These are phyloP conservation scores for Corniculantispora saksenae DNA, from an alignment of 2,329 filamentous ascomycete species.

Conservation along the genomic window DNA sequence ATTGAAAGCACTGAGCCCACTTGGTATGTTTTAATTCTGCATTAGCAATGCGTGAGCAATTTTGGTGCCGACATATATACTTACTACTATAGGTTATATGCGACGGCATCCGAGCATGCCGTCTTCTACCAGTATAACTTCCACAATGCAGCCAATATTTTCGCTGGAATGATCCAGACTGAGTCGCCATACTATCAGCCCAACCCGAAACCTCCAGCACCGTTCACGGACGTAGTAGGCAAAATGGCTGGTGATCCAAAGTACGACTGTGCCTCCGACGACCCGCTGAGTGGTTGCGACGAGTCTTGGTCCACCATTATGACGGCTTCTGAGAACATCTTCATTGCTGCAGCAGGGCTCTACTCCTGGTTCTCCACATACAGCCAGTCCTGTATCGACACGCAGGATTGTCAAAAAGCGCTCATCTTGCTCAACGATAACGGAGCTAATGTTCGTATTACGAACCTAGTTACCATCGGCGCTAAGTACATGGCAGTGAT, in stretches of 20 bases:
- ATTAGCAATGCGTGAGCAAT: slow-evolving; percentile 27
- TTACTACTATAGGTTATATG: slow-evolving; percentile 33
- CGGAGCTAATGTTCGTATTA: no score
- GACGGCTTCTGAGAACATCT: no score
- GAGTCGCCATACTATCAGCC: slow-evolving; percentile 64
- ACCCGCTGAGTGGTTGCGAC: slow-evolving; percentile 24
- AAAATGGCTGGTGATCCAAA: slow-evolving; percentile 4
- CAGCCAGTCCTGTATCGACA: no score
- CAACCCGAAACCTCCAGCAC: slow-evolving; percentile 35
- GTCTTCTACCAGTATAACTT: slow-evolving; percentile 55
- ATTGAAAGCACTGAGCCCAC: slow-evolving; percentile 38
- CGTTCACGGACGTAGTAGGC: slow-evolving; percentile 20
- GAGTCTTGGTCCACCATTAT: slow-evolving; percentile 29
- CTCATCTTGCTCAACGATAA: no score
- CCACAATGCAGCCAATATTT: slow-evolving; percentile 47
- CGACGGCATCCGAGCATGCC: slow-evolving; percentile 51
- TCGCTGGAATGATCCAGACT: slow-evolving; percentile 64
- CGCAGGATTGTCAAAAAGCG: no score
- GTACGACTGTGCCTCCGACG: not conserved
- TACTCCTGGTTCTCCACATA: no score
- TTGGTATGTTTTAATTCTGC: slow-evolving; percentile 33
- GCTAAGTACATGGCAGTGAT: no score
- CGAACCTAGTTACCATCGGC: no score
- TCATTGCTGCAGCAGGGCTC: no score
- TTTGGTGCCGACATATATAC: not conserved